Evolutionary conservation across 129 eudicot species (phyloP).

Genomic region (Saposhnikovia divaricata): DNA sequence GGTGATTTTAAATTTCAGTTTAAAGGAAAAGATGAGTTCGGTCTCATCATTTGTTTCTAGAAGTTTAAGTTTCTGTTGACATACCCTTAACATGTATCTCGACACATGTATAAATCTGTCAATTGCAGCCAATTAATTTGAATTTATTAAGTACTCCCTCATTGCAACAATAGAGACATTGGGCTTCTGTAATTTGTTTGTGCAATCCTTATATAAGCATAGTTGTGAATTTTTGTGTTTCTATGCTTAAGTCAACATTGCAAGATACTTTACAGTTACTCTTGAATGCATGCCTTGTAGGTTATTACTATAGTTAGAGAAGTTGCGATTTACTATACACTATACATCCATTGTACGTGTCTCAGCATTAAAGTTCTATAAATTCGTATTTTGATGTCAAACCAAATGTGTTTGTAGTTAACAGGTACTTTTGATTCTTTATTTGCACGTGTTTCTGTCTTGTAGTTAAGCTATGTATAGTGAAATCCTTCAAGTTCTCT

Average conservation of each 20-base stretch:
- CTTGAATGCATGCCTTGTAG: not conserved
- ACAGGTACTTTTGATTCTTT: not conserved
- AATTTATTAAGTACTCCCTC: not conserved
- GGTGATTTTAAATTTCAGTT: conserved; percentile 19
- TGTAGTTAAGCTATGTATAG: not conserved
- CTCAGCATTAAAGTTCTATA: not conserved
- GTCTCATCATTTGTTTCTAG: conserved; percentile 10
- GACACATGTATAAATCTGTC: not conserved
- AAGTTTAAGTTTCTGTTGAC: not conserved
- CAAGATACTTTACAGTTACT: not conserved
- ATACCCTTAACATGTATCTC: not conserved
- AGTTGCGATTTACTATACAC: not conserved
- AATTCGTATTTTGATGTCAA: too few species aligned
- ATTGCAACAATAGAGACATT: not conserved
- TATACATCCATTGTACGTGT: not conserved
- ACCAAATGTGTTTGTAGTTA: not conserved
- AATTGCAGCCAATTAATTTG: conserved; percentile 6
- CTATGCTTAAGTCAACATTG: not conserved
- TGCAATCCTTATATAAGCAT: not conserved
- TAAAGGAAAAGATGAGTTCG: conserved; percentile 8
- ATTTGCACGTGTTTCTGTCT: not conserved
- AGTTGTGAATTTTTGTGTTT: not conserved
- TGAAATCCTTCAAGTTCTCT: not conserved
- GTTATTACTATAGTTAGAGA: not conserved
- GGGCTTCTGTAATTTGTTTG: not conserved